Evolutionary conservation across 2,329 filamentous ascomycete species (phyloP).

Genomic region (Xylariaceae sp.): DNA sequence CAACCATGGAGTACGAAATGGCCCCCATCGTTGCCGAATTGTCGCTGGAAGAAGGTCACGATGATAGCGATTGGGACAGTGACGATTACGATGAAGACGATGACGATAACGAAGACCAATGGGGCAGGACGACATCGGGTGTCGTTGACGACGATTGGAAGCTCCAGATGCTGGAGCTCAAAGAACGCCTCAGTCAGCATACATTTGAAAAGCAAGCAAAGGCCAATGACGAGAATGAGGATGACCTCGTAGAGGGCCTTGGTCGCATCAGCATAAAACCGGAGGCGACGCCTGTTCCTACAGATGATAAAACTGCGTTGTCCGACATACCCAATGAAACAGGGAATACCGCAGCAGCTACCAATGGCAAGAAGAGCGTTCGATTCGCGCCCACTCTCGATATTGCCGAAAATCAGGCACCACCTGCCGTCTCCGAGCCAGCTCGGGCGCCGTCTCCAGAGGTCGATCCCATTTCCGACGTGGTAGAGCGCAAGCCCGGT

Average conservation of each 20-base stretch:
- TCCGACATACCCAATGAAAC: conserved; percentile 16
- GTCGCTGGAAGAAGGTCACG: conserved; percentile 65
- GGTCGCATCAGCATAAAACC: conserved; percentile 29
- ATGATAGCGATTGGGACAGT: conserved; percentile 43
- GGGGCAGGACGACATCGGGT: conserved; percentile 62
- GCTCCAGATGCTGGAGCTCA: conserved; percentile 76
- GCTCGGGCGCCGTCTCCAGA: conserved; percentile 12
- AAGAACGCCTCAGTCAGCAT: conserved; percentile 52
- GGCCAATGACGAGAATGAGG: conserved; percentile 26
- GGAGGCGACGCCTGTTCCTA: conserved; percentile 14
- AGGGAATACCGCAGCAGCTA: background rate
- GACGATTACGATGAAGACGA: conserved; percentile 46
- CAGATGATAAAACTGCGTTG: conserved; percentile 21
- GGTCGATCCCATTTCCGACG: conserved; percentile 43
- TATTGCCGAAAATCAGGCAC: conserved; percentile 20
- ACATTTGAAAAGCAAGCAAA: conserved; percentile 43
- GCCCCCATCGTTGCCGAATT: conserved; percentile 89
- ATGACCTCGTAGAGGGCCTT: conserved; percentile 30
- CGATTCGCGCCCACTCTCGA: conserved; percentile 23
- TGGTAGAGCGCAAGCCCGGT: conserved; percentile 37
- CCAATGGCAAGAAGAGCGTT: conserved; percentile 21
- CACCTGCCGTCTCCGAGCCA: conserved; percentile 14
- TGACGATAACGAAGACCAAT: conserved; percentile 63
- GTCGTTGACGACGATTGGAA: conserved; percentile 69
- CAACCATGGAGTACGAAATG: conserved; percentile 62